These are phyloP conservation scores for Geum urbanum DNA, from an alignment of 306 rosid species.

Conservation along the genomic window DNA sequence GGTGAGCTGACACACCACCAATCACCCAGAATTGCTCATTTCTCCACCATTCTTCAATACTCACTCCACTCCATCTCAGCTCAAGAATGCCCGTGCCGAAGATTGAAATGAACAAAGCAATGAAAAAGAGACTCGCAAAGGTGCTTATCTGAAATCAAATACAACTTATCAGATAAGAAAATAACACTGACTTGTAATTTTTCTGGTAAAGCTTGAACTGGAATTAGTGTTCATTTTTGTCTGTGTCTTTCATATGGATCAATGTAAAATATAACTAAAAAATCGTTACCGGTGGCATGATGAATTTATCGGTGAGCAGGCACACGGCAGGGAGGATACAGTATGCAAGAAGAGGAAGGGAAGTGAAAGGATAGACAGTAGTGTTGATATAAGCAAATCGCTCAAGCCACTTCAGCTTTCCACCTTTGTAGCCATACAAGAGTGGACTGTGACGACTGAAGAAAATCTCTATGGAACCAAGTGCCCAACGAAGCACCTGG, in stretches of 20 bases:
- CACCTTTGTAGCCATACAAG: constrained; percentile 89
- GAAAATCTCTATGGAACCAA: constrained; percentile 90
- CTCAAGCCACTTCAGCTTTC: constrained; percentile 95
- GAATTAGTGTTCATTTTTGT: neutral
- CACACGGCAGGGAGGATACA: constrained; percentile 88
- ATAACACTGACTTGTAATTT: too few species aligned
- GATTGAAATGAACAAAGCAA: constrained; percentile 81
- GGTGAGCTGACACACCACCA: constrained; percentile 89
- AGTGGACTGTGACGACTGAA: constrained; percentile 91
- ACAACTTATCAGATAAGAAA: constrained; percentile 11
- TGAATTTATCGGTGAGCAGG: constrained; percentile 96
- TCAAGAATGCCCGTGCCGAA: constrained; percentile 85
- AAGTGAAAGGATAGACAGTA: constrained; percentile 92
- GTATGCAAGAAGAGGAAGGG: constrained; percentile 85
- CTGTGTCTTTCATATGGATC: neutral
- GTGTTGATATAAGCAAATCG: constrained; percentile 85
- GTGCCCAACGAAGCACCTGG: constrained; percentile 98
- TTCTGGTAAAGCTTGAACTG: neutral
- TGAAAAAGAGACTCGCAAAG: constrained; percentile 73
- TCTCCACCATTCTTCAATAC: constrained; percentile 99
- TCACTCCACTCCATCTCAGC: constrained; percentile 96
- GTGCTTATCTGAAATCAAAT: constrained; percentile 76
- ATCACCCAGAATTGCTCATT: constrained; percentile 99
- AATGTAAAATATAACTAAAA: neutral
- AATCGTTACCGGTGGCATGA: constrained; percentile 83